phyloP scores from a whole-genome alignment of 768 basidiomycete species.

The Porpolomopsis calyptriformis region DNA sequence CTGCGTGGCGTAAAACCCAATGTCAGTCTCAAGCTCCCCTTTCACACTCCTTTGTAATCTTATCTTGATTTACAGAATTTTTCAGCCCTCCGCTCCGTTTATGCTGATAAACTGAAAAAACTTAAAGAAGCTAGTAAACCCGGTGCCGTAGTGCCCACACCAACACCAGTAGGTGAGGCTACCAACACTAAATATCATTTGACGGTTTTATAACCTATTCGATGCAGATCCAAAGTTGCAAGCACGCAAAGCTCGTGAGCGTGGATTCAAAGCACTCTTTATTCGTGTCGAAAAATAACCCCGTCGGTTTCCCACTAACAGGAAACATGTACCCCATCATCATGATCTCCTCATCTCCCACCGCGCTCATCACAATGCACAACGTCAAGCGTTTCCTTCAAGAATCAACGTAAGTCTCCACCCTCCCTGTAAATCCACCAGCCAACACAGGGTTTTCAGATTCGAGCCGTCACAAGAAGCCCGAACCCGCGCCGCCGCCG shows the following conservation, averaged over 20 bases:
- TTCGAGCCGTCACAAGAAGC: conserved; percentile 74
- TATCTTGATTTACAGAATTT: conserved; percentile 56
- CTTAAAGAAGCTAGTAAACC: conserved; percentile 56
- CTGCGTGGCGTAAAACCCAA: conserved; percentile 76
- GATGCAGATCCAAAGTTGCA: conserved; percentile 45
- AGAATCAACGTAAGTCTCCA: conserved; percentile 56
- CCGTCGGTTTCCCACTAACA: conserved; percentile 17
- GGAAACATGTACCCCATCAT: conserved; percentile 86
- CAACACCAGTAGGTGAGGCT: conserved; percentile 29
- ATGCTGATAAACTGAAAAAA: conserved; percentile 70
- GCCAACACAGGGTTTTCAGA: conserved; percentile 20
- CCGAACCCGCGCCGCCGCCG: conserved; percentile 51
- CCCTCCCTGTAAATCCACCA: background rate
- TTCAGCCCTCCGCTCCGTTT: conserved; percentile 49
- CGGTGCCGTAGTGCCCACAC: conserved; percentile 28
- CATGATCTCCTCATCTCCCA: conserved; percentile 93
- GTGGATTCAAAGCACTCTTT: background rate
- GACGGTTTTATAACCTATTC: background rate
- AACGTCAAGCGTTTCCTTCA: conserved; percentile 93
- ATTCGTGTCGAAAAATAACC: background rate
- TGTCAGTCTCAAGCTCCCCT: conserved; percentile 34
- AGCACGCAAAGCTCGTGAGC: conserved; percentile 62
- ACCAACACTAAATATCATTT: background rate
- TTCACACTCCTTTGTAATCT: background rate
- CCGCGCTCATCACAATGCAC: conserved; percentile 93